phyloP scores from a whole-genome alignment of 2,329 filamentous ascomycete genomes.

The Amesomyces nigricolor region DNA sequence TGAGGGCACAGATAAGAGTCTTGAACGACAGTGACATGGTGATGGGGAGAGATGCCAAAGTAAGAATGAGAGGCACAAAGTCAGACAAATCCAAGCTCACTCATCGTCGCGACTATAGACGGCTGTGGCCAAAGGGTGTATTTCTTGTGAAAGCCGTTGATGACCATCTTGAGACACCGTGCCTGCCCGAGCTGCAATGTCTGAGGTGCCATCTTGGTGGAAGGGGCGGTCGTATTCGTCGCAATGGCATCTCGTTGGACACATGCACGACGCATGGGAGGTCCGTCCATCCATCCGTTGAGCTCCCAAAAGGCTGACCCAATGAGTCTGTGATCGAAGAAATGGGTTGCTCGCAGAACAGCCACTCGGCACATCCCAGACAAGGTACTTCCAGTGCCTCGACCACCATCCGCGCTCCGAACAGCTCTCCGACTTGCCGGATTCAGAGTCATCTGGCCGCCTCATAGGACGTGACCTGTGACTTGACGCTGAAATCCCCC shows the following conservation, averaged over 20 bases:
- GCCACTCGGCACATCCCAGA: neutral
- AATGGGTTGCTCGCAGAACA: neutral
- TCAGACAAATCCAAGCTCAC: neutral
- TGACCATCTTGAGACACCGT: too few species aligned
- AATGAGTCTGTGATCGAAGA: neutral
- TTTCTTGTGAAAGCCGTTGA: neutral
- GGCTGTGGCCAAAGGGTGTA: neutral
- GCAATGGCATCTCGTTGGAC: slow-evolving; percentile 12
- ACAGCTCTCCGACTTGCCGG: neutral
- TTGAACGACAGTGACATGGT: neutral
- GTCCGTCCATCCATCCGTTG: too few species aligned
- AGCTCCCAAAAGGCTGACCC: neutral
- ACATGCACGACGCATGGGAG: neutral
- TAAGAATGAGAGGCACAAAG: neutral
- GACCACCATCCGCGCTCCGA: neutral
- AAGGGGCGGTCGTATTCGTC: slow-evolving; percentile 12
- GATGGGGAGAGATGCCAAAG: neutral
- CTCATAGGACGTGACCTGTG: neutral
- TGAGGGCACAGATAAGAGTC: slow-evolving; percentile 4
- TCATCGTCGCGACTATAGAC: neutral
- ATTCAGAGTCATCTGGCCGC: neutral
- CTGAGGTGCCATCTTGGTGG: neutral
- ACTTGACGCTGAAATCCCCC: neutral
- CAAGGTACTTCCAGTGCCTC: neutral
- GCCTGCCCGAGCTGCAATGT: too few species aligned